These are phyloP conservation scores for Flammula alnicola DNA, from an alignment of 1,284 basidiomycete species.

Conservation along the genomic window DNA sequence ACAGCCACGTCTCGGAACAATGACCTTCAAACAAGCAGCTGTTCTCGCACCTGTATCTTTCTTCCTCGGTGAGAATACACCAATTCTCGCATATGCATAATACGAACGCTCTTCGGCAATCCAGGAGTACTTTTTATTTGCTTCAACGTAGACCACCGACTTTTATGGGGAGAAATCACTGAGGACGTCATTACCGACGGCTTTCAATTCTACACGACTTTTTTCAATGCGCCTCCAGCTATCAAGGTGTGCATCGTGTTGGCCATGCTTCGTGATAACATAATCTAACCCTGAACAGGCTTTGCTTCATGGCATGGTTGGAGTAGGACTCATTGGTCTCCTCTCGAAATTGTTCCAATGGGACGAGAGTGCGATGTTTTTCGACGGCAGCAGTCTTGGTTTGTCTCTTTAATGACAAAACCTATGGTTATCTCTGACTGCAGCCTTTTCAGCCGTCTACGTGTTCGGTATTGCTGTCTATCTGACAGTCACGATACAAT, in stretches of 20 bases:
- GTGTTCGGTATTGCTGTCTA: constrained; percentile 80
- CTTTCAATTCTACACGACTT: constrained; percentile 86
- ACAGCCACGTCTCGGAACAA: constrained; percentile 36
- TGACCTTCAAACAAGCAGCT: constrained; percentile 87
- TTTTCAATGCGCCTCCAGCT: constrained; percentile 87
- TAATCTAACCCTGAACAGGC: constrained; percentile 51
- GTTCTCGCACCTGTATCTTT: constrained; percentile 85
- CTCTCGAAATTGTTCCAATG: constrained; percentile 81
- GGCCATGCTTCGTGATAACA: background rate
- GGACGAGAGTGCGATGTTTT: constrained; percentile 91
- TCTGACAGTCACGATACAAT: constrained; percentile 77
- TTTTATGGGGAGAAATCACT: constrained; percentile 72
- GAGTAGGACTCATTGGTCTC: constrained; percentile 73
- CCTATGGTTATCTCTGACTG: constrained; percentile 9
- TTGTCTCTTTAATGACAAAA: constrained; percentile 25
- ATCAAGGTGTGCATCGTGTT: constrained; percentile 66
- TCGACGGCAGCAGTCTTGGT: constrained; percentile 88
- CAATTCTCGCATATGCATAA: no score
- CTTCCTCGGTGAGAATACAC: constrained; percentile 69
- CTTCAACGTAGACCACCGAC: constrained; percentile 83
- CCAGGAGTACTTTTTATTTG: constrained; percentile 87
- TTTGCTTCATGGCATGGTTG: constrained; percentile 81
- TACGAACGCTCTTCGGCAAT: constrained; percentile 1
- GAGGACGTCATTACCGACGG: constrained; percentile 73
- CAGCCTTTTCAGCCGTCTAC: constrained; percentile 59